A percentile compares a stretch with the other conserved stretches of the same genome.
Evolutionary conservation across 352 stramenopile genomes (phyloP).

Genomic region (Peronosclerospora sorghi): DNA sequence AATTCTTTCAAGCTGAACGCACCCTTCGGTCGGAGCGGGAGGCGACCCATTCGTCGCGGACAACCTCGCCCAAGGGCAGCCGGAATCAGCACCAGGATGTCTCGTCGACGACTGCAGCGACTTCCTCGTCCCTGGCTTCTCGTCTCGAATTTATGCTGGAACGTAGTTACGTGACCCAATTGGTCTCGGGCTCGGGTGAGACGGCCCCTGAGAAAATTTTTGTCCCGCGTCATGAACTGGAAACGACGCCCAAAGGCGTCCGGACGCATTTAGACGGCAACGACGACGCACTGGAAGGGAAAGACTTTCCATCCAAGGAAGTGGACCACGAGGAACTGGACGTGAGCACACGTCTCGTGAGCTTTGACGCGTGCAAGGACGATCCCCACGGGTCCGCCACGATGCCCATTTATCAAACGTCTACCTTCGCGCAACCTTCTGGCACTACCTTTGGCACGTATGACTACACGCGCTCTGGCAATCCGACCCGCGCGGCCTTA

Average conservation of each 20-base stretch:
- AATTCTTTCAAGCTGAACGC: slow-evolving; percentile 78
- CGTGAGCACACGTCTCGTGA: slow-evolving; percentile 64
- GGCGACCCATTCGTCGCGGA: slow-evolving; percentile 6
- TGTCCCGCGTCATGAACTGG: slow-evolving; percentile 53
- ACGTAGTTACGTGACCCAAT: slow-evolving; percentile 74
- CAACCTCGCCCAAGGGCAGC: slow-evolving; percentile 18
- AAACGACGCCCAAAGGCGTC: slow-evolving; percentile 29
- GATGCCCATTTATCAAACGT: slow-evolving; percentile 90
- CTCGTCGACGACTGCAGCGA: slow-evolving; percentile 1
- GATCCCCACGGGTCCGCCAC: slow-evolving; percentile 83
- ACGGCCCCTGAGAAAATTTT: slow-evolving; percentile 68
- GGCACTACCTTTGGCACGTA: slow-evolving; percentile 86
- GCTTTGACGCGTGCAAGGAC: slow-evolving; percentile 77
- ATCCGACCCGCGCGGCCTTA: slow-evolving; percentile 88
- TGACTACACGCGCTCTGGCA: slow-evolving; percentile 90
- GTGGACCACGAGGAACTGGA: slow-evolving; percentile 38
- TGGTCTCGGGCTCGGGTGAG: slow-evolving; percentile 57
- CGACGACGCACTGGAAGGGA: slow-evolving; percentile 41
- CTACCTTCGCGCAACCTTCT: slow-evolving; percentile 83
- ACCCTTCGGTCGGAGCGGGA: slow-evolving; percentile 60
- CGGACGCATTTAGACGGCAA: slow-evolving; percentile 71
- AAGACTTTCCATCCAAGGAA: slow-evolving; percentile 24
- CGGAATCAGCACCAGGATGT: too few species aligned
- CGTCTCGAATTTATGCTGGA: slow-evolving; percentile 73
- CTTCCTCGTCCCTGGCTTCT: slow-evolving; percentile 32